phyloP scores from a whole-genome alignment of 1,284 basidiomycete species.

The Coniophora puteana region DNA sequence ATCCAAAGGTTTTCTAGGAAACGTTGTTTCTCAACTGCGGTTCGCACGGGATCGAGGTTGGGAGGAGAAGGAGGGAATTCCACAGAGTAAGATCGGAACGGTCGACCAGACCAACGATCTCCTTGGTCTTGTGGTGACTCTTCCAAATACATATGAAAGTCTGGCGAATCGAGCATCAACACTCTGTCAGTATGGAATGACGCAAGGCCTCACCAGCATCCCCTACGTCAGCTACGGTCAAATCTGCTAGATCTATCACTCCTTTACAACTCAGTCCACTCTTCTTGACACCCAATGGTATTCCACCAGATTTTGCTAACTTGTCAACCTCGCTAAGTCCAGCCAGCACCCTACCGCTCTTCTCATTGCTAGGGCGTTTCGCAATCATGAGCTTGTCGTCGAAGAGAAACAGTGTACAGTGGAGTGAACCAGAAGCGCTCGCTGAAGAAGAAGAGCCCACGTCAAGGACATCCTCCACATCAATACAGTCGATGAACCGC shows the following conservation, averaged over 20 bases:
- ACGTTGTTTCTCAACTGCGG: slow-evolving; percentile 68
- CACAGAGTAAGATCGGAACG: slow-evolving; percentile 73
- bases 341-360: slow-evolving; percentile 69
- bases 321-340: slow-evolving; percentile 86
- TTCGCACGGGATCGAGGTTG: slow-evolving; percentile 60
- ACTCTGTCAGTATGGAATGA: no score
- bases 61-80: slow-evolving; percentile 66
- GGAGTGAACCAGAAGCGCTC: slow-evolving; percentile 46
- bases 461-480: slow-evolving; percentile 80
- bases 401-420: slow-evolving; percentile 92
- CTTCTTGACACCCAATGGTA: slow-evolving; percentile 65
- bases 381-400: slow-evolving; percentile 92
- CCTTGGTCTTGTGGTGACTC: slow-evolving; percentile 75
- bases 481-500: slow-evolving; percentile 89
- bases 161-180: slow-evolving; percentile 44
- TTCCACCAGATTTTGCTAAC: slow-evolving; percentile 60
- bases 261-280: slow-evolving; percentile 86
- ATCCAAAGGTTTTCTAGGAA: slow-evolving; percentile 87
- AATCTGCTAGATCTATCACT: slow-evolving; percentile 79
- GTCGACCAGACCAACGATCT: slow-evolving; percentile 80
- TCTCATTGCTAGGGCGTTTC: slow-evolving; percentile 79
- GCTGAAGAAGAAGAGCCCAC: slow-evolving; percentile 39
- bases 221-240: slow-evolving; percentile 84
- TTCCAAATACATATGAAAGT: slow-evolving; percentile 84
- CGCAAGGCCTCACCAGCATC: slow-evolving; percentile 58